These are phyloP conservation scores for Gynandropsis gynandra DNA, from an alignment of 345 rosid species.

Conservation along the genomic window DNA sequence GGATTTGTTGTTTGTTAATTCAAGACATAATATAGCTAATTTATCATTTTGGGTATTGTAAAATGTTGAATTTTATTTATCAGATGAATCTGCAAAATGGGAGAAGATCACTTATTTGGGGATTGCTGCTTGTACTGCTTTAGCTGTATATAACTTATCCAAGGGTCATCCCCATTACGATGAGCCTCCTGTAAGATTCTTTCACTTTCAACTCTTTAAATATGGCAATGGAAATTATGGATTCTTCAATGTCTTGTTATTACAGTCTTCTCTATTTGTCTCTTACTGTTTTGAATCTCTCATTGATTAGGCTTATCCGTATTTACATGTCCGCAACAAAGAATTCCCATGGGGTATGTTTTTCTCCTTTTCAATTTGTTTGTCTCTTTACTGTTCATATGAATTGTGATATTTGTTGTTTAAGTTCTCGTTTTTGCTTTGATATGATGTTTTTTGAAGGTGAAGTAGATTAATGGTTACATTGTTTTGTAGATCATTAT, in stretches of 20 bases:
- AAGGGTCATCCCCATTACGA: slow-evolving; percentile 89
- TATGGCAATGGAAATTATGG: too few relatives aligned
- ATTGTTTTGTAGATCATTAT: background rate
- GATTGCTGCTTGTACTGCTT: slow-evolving; percentile 49
- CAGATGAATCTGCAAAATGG: slow-evolving; percentile 82
- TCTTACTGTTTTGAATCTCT: background rate
- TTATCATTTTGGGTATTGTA: too few relatives aligned
- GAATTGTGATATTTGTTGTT: too few relatives aligned
- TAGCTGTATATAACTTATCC: slow-evolving; percentile 49
- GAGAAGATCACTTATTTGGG: slow-evolving; percentile 84
- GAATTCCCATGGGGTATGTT: slow-evolving; percentile 98
- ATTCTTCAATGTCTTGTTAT: too few relatives aligned
- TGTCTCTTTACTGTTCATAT: background rate
- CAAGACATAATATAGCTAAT: too few relatives aligned
- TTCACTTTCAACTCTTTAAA: background rate
- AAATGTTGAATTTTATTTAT: too few relatives aligned
- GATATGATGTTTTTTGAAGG: too few relatives aligned
- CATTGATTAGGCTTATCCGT: slow-evolving; percentile 54
- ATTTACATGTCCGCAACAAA: slow-evolving; percentile 94
- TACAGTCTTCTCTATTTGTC: too few relatives aligned
- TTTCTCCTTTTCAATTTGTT: background rate
- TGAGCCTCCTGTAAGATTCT: slow-evolving; percentile 70
- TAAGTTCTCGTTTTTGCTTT: background rate
- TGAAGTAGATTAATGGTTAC: background rate
- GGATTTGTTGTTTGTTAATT: background rate